Evolutionary conservation across 345 rosid genomes (phyloP).

Genomic region (Salix suchowensis): DNA sequence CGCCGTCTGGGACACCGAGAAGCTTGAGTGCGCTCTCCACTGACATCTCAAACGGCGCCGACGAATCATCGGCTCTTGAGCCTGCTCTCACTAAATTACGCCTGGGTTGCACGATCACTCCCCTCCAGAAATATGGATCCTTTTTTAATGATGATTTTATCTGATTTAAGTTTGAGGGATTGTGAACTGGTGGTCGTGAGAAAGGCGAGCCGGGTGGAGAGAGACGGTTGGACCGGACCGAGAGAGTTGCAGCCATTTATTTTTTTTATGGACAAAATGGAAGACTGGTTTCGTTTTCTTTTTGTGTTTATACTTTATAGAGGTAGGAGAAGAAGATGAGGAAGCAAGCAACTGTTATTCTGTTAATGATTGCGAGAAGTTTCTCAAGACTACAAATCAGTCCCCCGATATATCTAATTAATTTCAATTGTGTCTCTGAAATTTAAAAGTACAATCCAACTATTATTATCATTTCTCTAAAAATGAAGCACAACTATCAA

Average conservation of each 20-base stretch:
- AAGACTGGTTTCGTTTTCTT: not conserved
- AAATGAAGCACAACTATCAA: too few relatives aligned
- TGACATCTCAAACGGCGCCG: slow-evolving; percentile 88
- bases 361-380: not conserved
- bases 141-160: slow-evolving; percentile 19
- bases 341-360: not conserved
- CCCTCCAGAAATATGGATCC: slow-evolving; percentile 36
- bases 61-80: slow-evolving; percentile 81
- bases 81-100: slow-evolving; percentile 48
- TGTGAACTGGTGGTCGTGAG: slow-evolving; percentile 27
- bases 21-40: slow-evolving; percentile 91
- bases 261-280: slow-evolving; percentile 14
- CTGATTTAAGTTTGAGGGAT: not conserved
- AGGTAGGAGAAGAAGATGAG: not conserved
- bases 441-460: not conserved
- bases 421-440: not conserved
- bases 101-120: slow-evolving; percentile 18
- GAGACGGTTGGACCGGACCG: slow-evolving; percentile 65
- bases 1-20: slow-evolving; percentile 78
- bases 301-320: not conserved
- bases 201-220: slow-evolving; percentile 32
- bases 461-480: not conserved
- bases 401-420: not conserved
- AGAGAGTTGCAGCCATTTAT: slow-evolving; percentile 68
- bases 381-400: not conserved